phyloP scores from a whole-genome alignment of 176 grass and related monocot species.

The Oryza brachyantha region DNA sequence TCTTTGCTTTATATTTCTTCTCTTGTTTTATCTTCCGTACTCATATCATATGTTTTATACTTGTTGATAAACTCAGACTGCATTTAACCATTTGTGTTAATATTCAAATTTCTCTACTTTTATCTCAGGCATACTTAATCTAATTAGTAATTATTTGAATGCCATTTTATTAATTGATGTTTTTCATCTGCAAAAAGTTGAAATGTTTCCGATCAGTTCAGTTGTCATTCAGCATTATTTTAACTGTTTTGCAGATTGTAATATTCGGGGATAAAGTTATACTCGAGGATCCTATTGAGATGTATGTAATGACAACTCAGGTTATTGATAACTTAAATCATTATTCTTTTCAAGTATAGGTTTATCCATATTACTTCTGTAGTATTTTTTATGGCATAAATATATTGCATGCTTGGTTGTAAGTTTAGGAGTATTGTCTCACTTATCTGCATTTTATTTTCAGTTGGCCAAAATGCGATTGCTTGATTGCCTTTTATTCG shows the following conservation, averaged over 20 bases:
- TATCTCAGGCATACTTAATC: background rate
- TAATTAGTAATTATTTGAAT: conserved; percentile 10
- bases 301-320: conserved; percentile 75
- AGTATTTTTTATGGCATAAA: background rate
- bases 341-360: conserved; percentile 27
- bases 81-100: background rate
- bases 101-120: background rate
- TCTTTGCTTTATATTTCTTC: background rate
- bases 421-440: conserved; percentile 20
- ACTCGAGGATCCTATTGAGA: conserved; percentile 83
- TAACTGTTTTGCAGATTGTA: conserved; percentile 73
- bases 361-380: conserved; percentile 27
- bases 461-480: conserved; percentile 99
- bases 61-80: background rate
- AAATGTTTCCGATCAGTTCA: conserved; percentile 12
- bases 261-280: conserved; percentile 95
- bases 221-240: conserved; percentile 24
- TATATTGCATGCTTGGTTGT: background rate
- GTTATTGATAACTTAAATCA: conserved; percentile 53
- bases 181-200: background rate
- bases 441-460: conserved; percentile 38
- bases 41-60: background rate
- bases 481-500: conserved; percentile 96
- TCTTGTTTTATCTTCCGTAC: background rate
- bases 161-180: conserved; percentile 17